Evolutionary conservation across 1,284 basidiomycete species (phyloP).

Genomic region (Cryptococcus sp.): DNA sequence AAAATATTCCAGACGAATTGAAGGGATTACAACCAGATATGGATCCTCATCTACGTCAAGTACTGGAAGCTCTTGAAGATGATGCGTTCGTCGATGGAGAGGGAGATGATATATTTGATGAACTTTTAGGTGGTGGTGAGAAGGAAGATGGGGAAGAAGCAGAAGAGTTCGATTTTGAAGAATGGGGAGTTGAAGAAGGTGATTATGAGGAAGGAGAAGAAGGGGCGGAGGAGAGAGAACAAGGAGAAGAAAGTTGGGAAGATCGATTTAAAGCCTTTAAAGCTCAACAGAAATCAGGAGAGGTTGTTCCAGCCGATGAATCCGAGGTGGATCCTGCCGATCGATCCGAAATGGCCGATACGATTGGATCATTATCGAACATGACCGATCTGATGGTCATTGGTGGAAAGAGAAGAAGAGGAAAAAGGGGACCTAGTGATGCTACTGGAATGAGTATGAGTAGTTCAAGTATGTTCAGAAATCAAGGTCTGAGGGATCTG

Average conservation of each 20-base stretch:
- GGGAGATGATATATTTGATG: conserved; percentile 53
- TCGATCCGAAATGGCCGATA: conserved; percentile 73
- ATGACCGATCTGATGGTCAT: conserved; percentile 58
- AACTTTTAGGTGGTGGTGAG: conserved; percentile 55
- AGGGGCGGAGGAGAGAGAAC: conserved; percentile 36
- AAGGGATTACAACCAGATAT: conserved; percentile 92
- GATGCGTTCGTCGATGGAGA: conserved; percentile 82
- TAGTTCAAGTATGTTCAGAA: conserved; percentile 91
- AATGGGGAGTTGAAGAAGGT: conserved; percentile 53
- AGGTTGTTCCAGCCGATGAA: conserved; percentile 5
- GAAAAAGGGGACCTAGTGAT: conserved; percentile 62
- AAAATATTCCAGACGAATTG: conserved; percentile 68
- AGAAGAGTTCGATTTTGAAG: conserved; percentile 63
- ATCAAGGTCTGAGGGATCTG: conserved; percentile 77
- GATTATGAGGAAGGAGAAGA: conserved; percentile 8
- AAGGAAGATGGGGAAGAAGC: conserved; percentile 48
- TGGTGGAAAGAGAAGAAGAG: conserved; percentile 70
- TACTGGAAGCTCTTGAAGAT: conserved; percentile 91
- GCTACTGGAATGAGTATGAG: conserved; percentile 95
- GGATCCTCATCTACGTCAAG: conserved; percentile 92
- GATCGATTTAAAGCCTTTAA: conserved; percentile 74
- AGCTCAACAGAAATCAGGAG: conserved; percentile 13
- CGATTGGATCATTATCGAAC: conserved; percentile 63
- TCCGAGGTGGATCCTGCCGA: conserved; percentile 38
- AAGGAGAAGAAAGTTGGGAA: conserved; percentile 58